Evolutionary conservation across 495 filamentous ascomycete genomes (phyloP).

Genomic region (Penicillium herquei): DNA sequence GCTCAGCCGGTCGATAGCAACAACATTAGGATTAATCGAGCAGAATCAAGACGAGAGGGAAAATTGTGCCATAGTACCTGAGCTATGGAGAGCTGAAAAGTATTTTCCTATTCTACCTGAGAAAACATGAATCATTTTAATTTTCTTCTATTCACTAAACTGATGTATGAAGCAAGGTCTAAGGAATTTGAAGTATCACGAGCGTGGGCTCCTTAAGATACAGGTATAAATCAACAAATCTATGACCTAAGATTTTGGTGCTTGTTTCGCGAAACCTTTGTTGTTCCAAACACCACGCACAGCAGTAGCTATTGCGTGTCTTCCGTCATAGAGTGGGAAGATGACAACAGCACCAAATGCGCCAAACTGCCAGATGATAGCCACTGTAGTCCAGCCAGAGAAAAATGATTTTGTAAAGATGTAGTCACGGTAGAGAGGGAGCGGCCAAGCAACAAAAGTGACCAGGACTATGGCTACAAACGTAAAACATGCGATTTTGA

Average conservation of each 20-base stretch:
- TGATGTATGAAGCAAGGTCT: too few relatives aligned
- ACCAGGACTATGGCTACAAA: constrained; percentile 39
- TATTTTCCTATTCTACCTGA: too few relatives aligned
- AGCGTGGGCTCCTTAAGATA: too few relatives aligned
- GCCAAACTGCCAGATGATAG: constrained; percentile 47
- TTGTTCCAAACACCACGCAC: constrained; percentile 27
- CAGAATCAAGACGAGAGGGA: too few relatives aligned
- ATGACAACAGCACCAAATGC: constrained; percentile 43
- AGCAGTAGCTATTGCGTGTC: constrained; percentile 31
- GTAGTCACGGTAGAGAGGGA: constrained; percentile 45
- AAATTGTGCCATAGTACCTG: too few relatives aligned
- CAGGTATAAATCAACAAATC: too few relatives aligned
- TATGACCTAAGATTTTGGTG: background rate
- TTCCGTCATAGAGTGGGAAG: constrained; percentile 47
- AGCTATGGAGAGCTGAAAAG: too few relatives aligned
- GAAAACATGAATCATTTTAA: too few relatives aligned
- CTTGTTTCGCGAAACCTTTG: background rate
- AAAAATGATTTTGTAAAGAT: constrained; percentile 49
- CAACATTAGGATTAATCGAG: too few relatives aligned
- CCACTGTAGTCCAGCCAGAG: constrained; percentile 42
- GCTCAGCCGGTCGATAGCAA: too few relatives aligned
- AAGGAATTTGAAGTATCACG: too few relatives aligned
- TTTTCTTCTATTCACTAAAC: too few relatives aligned
- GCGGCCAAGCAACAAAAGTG: constrained; percentile 42
- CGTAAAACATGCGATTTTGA: constrained; percentile 38